Conservation (phyloP, 768 basidiomycete species). For the Boletales sp. region DNA sequence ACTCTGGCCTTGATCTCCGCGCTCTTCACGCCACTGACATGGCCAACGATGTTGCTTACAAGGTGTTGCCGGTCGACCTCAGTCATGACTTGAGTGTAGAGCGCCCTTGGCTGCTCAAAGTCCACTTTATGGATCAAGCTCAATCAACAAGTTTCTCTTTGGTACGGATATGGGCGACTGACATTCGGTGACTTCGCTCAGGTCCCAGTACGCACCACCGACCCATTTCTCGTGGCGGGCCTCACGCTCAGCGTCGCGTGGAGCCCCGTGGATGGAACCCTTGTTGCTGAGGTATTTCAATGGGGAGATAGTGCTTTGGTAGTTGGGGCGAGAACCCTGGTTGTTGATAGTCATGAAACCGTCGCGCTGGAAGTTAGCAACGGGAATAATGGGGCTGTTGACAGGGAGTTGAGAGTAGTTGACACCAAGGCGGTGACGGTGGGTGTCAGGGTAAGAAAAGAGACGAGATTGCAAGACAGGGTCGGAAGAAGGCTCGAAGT, state of each 20-base stretch:
- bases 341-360: constrained; percentile 65
- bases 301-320: constrained; percentile 73
- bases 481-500: constrained; percentile 87
- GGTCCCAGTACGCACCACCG: constrained; percentile 62
- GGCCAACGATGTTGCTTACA: constrained; percentile 62
- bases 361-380: constrained; percentile 92
- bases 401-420: constrained; percentile 89
- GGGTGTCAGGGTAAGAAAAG: constrained; percentile 92
- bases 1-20: constrained; percentile 57
- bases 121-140: constrained; percentile 47
- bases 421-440: constrained; percentile 75
- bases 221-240: constrained; percentile 72
- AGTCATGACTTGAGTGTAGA: constrained; percentile 67
- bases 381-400: constrained; percentile 70
- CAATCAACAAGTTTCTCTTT: neutral
- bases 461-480: constrained; percentile 92
- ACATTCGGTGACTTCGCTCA: constrained; percentile 80
- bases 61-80: constrained; percentile 58
- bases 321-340: constrained; percentile 85
- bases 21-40: constrained; percentile 61
- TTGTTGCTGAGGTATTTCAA: constrained; percentile 56
- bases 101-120: constrained; percentile 77
- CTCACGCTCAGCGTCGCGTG: constrained; percentile 36
- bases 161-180: constrained; percentile 27
- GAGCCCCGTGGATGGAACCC: constrained; percentile 41